Evolutionary conservation across 208 protist species (phyloP).

Genomic region (Wallacemonas sp.): DNA sequence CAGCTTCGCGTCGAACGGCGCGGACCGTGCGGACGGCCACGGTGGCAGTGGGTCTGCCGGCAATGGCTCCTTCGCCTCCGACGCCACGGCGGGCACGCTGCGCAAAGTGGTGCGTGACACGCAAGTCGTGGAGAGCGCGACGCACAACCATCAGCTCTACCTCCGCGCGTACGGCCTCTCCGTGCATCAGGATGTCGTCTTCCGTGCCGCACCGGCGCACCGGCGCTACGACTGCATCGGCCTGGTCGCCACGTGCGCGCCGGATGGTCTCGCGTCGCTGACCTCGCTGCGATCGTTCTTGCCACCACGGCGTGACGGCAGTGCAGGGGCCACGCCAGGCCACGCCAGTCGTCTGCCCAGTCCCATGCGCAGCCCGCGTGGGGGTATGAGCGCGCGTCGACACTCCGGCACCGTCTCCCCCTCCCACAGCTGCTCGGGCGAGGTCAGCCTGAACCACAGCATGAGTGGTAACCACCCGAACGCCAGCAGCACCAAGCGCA

Average conservation of each 20-base stretch:
- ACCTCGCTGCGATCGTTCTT: conserved; percentile 3
- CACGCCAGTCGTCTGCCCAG: not conserved
- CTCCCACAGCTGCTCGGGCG: too few relatives aligned
- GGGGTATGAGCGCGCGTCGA: too few relatives aligned
- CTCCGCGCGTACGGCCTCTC: conserved; percentile 41
- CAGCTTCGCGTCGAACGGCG: not conserved
- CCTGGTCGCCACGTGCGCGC: conserved; percentile 23
- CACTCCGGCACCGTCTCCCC: too few relatives aligned
- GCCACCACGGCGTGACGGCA: not conserved
- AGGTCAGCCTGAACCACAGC: too few relatives aligned
- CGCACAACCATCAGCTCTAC: conserved; percentile 47
- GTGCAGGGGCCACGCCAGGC: too few relatives aligned
- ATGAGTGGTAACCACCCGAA: too few relatives aligned
- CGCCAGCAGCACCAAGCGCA: too few relatives aligned
- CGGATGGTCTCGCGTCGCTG: conserved; percentile 13
- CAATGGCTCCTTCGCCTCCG: not conserved
- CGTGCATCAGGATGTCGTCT: conserved; percentile 47
- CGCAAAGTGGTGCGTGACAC: conserved; percentile 37
- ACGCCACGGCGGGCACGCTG: conserved; percentile 6
- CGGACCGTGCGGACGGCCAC: too few relatives aligned
- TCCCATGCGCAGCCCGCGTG: not conserved
- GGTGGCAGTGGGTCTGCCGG: not conserved
- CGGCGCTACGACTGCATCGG: conserved; percentile 50
- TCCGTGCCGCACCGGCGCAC: conserved; percentile 43
- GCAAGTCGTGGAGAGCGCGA: conserved; percentile 24